These are phyloP conservation scores for Quercus alba DNA, from an alignment of 306 rosid species.

Conservation along the genomic window DNA sequence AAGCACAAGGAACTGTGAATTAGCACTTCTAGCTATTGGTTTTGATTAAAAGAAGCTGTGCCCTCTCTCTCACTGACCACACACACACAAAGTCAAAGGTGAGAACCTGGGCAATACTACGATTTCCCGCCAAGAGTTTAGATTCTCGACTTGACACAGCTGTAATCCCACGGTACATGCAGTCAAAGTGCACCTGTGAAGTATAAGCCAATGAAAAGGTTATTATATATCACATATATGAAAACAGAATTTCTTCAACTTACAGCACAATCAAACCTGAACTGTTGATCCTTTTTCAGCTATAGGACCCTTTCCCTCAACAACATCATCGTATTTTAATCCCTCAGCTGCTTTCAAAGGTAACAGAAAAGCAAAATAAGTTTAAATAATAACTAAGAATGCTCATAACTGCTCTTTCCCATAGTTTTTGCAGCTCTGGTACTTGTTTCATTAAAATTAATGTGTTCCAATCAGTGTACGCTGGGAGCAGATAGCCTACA, in stretches of 20 bases:
- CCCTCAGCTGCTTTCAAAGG: constrained; percentile 62
- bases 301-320: constrained; percentile 72
- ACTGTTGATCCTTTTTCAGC: constrained; percentile 81
- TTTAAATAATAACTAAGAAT: constrained; percentile 1
- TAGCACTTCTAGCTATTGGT: neutral
- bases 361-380: neutral
- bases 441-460: neutral
- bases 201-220: no score
- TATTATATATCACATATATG: no score
- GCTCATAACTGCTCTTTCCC: neutral
- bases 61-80: neutral
- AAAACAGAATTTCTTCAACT: neutral
- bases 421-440: neutral
- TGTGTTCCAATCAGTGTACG: neutral
- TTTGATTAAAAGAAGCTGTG: neutral
- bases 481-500: neutral
- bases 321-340: constrained; percentile 76
- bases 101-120: no score
- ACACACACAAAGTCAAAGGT: neutral
- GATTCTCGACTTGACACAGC: no score
- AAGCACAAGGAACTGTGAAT: constrained; percentile 23
- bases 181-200: no score
- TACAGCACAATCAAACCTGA: constrained; percentile 41
- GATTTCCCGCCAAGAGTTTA: no score
- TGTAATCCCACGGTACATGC: no score